Evolutionary conservation across 352 stramenopile genomes (phyloP), one percentile per base, ranked within the genome.

Genomic region (Blastocystis sp.): DNA sequence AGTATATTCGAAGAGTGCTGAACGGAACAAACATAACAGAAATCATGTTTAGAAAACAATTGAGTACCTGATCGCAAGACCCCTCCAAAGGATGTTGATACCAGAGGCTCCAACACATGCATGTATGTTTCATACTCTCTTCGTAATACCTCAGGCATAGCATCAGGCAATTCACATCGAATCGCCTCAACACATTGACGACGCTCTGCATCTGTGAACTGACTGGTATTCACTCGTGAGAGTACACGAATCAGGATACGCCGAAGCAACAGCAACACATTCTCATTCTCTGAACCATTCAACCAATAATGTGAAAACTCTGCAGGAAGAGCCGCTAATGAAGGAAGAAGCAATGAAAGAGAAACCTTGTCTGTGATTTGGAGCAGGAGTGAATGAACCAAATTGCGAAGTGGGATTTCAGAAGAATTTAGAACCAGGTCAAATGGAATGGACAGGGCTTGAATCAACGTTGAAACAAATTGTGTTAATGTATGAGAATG

Each of bases 31-130:
- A 46, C 39, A 46, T 2, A 46, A 9, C 2, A 46, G 9, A 46
- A 46, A 2, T 46, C 9, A 46, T 9, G 59, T 69, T 24, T 12
- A 32, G 16, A 42, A 69, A 83, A 29, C 71, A 83, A 65, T 56
- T 83, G 71, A 66, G 63, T 83, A 7, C 51, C 71, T 24, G 71
- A 83, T 24, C 71, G 71, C 5, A 83, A 54, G 24, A 83, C 51
- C 43, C 66, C 71, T 19, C 42, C 71, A 43, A 83, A 83, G 11
- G 46, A 63, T 14, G 51, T 52, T 11, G 71, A 83, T 14, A 51
- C 54, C 0, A 83, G 24, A 21, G 71, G 71, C 71, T 83, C 71
- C 54, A 83, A 43, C 29, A 83, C 51, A 21, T 57, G 32, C 21
- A 63, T 24, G 21, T 56, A 83, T 9, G 51, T 83, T 14, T 83